Percentiles rank a stretch among this genome's conserved stretches.
These are phyloP conservation scores for Evernia prunastri DNA, from an alignment of 495 filamentous ascomycete genomes.

Conservation along the genomic window DNA sequence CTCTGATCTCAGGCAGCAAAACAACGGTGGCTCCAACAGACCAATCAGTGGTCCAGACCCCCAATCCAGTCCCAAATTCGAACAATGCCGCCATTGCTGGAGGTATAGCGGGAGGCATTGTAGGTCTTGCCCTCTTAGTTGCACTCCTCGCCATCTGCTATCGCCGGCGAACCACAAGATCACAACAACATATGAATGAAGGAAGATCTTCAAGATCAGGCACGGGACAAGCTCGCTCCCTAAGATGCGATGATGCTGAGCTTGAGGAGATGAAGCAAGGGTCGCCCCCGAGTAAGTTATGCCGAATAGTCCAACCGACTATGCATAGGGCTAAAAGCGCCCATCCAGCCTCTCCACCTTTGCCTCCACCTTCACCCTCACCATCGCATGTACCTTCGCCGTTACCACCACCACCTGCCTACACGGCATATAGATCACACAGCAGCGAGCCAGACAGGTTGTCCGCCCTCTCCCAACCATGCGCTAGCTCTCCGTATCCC, in stretches of 20 bases:
- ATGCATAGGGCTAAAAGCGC: neutral
- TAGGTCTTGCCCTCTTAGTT: conserved; percentile 1
- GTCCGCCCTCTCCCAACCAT: neutral
- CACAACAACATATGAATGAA: neutral
- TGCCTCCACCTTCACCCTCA: neutral
- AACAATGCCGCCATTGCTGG: conserved; percentile 13
- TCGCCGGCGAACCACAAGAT: neutral
- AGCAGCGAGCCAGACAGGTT: neutral
- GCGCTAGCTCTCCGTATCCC: neutral
- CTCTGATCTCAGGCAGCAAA: neutral
- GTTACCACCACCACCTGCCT: neutral
- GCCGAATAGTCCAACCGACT: neutral
- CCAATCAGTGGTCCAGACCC: neutral
- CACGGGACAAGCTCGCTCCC: neutral
- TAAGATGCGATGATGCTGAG: neutral
- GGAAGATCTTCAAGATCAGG: neutral
- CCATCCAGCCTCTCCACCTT: neutral
- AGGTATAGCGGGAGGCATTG: conserved; percentile 7
- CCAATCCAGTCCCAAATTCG: neutral
- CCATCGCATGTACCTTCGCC: neutral
- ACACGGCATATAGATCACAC: neutral
- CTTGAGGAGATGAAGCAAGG: conserved; percentile 1
- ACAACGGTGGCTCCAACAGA: neutral
- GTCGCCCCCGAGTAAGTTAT: neutral
- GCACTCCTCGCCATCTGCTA: neutral